Evolutionary conservation across 2,329 filamentous ascomycete species (phyloP).

Genomic region (Colletotrichum sp.): DNA sequence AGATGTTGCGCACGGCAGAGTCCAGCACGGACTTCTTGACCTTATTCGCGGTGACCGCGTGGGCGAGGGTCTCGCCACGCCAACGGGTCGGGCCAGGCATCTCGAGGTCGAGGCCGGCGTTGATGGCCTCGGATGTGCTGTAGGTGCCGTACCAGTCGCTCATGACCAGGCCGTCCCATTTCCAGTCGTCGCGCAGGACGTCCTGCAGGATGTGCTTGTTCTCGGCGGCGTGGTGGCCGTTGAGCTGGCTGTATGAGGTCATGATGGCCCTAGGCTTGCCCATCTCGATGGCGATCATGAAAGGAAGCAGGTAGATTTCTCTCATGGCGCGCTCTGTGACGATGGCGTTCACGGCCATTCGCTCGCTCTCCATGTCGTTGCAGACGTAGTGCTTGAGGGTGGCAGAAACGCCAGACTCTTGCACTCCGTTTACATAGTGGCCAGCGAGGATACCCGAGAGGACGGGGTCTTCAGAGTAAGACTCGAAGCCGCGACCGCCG

Average conservation of each 20-base stretch:
- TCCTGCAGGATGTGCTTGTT: slow-evolving; percentile 50
- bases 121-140: slow-evolving; percentile 40
- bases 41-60: slow-evolving; percentile 60
- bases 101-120: slow-evolving; percentile 38
- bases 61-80: slow-evolving; percentile 48
- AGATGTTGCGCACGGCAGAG: slow-evolving; percentile 33
- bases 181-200: slow-evolving; percentile 62
- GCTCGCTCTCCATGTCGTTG: slow-evolving; percentile 65
- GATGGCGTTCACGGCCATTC: slow-evolving; percentile 59
- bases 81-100: slow-evolving; percentile 42
- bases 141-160: slow-evolving; percentile 66
- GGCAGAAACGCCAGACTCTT: slow-evolving; percentile 59
- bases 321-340: slow-evolving; percentile 61
- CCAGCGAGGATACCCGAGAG: slow-evolving; percentile 60
- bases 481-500: slow-evolving; percentile 65
- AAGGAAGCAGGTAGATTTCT: slow-evolving; percentile 64
- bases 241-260: slow-evolving; percentile 55
- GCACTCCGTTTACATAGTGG: slow-evolving; percentile 58
- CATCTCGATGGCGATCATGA: slow-evolving; percentile 60
- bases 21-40: slow-evolving; percentile 61
- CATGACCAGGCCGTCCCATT: slow-evolving; percentile 61
- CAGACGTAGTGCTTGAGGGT: slow-evolving; percentile 67
- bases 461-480: slow-evolving; percentile 62
- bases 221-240: slow-evolving; percentile 37
- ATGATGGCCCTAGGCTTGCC: slow-evolving; percentile 58